Base-by-base conservation (phyloP, 225 moss, liverwort and hornwort genomes). In the Sphagnum contortum region DNA sequence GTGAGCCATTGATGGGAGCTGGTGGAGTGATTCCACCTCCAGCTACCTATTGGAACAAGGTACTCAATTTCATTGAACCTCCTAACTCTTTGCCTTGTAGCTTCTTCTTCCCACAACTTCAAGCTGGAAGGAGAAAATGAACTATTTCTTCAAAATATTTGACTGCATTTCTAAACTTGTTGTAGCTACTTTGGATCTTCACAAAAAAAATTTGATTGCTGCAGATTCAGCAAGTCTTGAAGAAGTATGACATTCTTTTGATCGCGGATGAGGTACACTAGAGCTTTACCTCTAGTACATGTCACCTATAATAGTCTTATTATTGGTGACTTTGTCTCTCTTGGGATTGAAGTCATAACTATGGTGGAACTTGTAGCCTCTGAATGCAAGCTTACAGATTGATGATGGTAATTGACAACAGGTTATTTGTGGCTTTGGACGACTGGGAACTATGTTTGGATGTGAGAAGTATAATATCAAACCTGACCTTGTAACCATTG, bases 21-120 rank as follows among this genome's bases (percentile, higher is more conserved):
- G 93, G 96, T 75, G 96, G 96, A 65, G 96, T 98, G 56, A 98
- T 98, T 72, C 93, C 93, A 8, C 96, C 96, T 48, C 96, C 96
- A 54, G 83, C 83, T 12, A 93, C 93, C 12, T 98, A 98, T 68
- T 98, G 87, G 71, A 90, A 93, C 0, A 98, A 93, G 87, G 96
- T 96, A 65, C 29, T 29, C 29, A 29, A 29, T 29, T 29, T 29
- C 29, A 29, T 29, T 29, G 62, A 5, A 4, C 61, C 63, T 11
- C 29, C 48, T 60, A 48, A 45, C 11, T 9, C 4, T 8, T 55
- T 29, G 3, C 3, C 44, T 73, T 46, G 61, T 50, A 47, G 14
- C 52, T 61, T 60, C 44, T 7, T 45, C 29, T 29, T 29, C 29
- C 29, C 29, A 29, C 29, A 29, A 29, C 29, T 29, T 29, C 29